Conservation (phyloP, 2,329 filamentous ascomycete genomes). For the Ascochyta clinopodiicola region DNA sequence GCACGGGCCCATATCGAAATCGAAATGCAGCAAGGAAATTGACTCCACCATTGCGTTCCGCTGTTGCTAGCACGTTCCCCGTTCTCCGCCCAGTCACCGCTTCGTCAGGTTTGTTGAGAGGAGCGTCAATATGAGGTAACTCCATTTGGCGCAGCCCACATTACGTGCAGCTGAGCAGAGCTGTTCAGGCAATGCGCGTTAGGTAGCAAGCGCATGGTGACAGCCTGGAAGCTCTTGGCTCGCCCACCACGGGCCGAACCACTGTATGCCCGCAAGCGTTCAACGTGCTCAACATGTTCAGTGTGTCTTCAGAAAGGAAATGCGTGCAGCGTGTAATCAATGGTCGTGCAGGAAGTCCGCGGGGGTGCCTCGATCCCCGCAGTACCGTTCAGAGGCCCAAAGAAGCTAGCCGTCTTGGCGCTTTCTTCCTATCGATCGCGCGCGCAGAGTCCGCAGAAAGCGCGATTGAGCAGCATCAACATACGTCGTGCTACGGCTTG, state of each 20-base stretch:
- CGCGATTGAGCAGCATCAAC: constrained; percentile 6
- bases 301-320: background rate
- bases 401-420: constrained; percentile 32
- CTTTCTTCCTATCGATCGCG: background rate
- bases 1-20: constrained; percentile 15
- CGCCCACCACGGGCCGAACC: background rate
- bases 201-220: background rate
- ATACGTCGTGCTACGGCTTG: constrained; percentile 8
- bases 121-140: constrained; percentile 30
- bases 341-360: constrained; percentile 17
- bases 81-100: constrained; percentile 15
- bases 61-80: constrained; percentile 25
- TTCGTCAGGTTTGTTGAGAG: constrained; percentile 18
- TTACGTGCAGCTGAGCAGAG: constrained; percentile 4
- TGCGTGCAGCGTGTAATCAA: constrained; percentile 1
- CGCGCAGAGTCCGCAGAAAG: constrained; percentile 6
- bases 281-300: too few relatives aligned
- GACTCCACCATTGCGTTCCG: constrained; percentile 23
- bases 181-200: constrained; percentile 5
- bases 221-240: background rate
- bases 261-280: background rate
- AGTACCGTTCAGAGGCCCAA: constrained; percentile 8
- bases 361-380: constrained; percentile 14
- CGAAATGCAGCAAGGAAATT: constrained; percentile 15
- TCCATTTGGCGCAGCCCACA: constrained; percentile 14